Evolutionary conservation across 208 protist species (phyloP).

Genomic region (Herpetomonas tarakana): DNA sequence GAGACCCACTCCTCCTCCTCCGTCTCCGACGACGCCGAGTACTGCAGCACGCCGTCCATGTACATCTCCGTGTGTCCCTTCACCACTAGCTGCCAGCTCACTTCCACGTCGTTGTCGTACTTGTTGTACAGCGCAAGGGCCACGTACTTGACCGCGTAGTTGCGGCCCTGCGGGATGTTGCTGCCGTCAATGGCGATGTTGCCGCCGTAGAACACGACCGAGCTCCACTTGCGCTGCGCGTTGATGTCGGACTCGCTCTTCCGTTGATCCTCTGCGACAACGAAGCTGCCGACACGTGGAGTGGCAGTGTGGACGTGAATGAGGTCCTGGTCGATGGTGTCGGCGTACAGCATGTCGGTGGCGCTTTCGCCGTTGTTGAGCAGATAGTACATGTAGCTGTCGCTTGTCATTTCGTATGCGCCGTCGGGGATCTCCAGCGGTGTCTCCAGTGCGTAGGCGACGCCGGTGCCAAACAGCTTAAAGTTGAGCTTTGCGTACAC

Average conservation of each 20-base stretch:
- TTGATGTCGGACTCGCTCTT: background rate
- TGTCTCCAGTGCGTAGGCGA: background rate
- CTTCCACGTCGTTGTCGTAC: background rate
- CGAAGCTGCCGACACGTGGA: background rate
- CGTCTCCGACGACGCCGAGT: background rate
- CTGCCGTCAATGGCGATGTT: background rate
- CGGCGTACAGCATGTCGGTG: background rate
- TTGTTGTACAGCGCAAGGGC: background rate
- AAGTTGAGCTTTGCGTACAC: background rate
- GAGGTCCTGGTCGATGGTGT: background rate
- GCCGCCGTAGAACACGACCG: background rate
- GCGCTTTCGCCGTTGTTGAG: background rate
- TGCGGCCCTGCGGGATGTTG: background rate
- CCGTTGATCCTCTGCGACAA: background rate
- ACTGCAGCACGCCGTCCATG: background rate
- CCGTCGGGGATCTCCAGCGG: conserved; percentile 3
- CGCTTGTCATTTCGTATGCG: background rate
- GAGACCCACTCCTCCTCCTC: background rate
- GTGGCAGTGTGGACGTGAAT: background rate
- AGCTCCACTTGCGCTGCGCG: background rate
- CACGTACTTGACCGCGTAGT: background rate
- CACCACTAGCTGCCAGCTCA: background rate
- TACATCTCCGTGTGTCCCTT: background rate
- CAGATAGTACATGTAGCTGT: background rate
- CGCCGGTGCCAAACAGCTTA: conserved; percentile 1